Percentiles rank a stretch among this genome's conserved stretches.
Conservation (phyloP, 352 stramenopile genomes). For the Phytophthora multivora region DNA sequence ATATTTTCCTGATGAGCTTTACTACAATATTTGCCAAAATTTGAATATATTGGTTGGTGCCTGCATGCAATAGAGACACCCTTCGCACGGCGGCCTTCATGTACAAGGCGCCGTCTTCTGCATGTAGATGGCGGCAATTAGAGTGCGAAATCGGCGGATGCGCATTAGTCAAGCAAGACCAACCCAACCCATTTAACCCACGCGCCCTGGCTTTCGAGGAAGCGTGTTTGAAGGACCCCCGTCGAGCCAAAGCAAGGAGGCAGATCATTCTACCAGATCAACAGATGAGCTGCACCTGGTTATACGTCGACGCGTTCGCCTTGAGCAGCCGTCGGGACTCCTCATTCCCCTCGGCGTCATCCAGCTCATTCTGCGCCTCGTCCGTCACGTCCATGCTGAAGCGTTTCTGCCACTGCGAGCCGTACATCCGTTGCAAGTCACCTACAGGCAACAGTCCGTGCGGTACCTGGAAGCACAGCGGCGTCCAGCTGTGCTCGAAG, state of each 20-base stretch:
- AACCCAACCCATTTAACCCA: conserved; percentile 11
- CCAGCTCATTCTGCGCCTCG: conserved; percentile 44
- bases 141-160: neutral
- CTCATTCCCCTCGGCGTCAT: conserved; percentile 36
- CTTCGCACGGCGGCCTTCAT: neutral
- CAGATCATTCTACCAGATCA: conserved; percentile 31
- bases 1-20: too few relatives aligned
- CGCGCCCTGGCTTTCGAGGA: conserved; percentile 17
- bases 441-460: conserved; percentile 33
- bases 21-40: conserved; percentile 14
- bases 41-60: conserved; percentile 21
- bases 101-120: neutral
- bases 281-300: conserved; percentile 53
- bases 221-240: conserved; percentile 19
- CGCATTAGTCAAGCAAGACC: conserved; percentile 15
- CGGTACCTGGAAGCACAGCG: conserved; percentile 49
- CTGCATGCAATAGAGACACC: neutral
- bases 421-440: conserved; percentile 39
- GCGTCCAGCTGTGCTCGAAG: conserved; percentile 77
- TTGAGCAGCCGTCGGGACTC: conserved; percentile 36
- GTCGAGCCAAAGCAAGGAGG: conserved; percentile 17
- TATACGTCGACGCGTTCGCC: conserved; percentile 37
- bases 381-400: conserved; percentile 63
- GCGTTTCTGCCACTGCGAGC: conserved; percentile 43
- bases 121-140: neutral